Evolutionary conservation across 1,284 basidiomycete genomes (phyloP).

Genomic region (Cystobasidium pallidum): DNA sequence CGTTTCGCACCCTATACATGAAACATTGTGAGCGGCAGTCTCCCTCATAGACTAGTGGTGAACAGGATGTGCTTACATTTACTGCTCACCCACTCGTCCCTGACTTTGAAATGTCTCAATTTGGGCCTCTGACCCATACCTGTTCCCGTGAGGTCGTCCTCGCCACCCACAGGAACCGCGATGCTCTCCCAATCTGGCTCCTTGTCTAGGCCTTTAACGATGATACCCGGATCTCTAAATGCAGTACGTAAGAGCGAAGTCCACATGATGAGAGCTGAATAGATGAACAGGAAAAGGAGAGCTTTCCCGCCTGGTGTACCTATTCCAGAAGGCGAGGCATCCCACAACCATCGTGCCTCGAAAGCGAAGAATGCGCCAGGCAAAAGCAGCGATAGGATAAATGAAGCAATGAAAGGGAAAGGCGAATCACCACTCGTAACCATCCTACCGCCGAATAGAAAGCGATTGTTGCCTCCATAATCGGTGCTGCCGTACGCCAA

Average conservation of each 20-base stretch:
- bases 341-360: conserved; percentile 74
- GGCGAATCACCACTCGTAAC: conserved; percentile 83
- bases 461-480: conserved; percentile 63
- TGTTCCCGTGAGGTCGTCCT: conserved; percentile 41
- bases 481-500: conserved; percentile 21
- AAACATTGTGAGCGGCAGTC: neutral
- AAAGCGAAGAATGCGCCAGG: conserved; percentile 63
- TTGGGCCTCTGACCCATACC: conserved; percentile 59
- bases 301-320: conserved; percentile 74
- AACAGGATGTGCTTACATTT: conserved; percentile 64
- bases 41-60: conserved; percentile 3
- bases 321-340: conserved; percentile 71
- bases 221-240: conserved; percentile 82
- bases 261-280: conserved; percentile 52
- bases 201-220: conserved; percentile 64
- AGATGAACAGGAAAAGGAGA: conserved; percentile 66
- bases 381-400: conserved; percentile 60
- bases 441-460: conserved; percentile 70
- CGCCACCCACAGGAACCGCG: conserved; percentile 64
- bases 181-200: conserved; percentile 72
- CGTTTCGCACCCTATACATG: conserved; percentile 76
- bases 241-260: conserved; percentile 75
- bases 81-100: conserved; percentile 60
- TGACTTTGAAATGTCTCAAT: conserved; percentile 77
- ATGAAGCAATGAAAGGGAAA: conserved; percentile 71